A percentile compares a stretch with the other conserved stretches of the same genome.
Conservation (phyloP, 1,284 basidiomycete genomes). For the Mycena sp. region DNA sequence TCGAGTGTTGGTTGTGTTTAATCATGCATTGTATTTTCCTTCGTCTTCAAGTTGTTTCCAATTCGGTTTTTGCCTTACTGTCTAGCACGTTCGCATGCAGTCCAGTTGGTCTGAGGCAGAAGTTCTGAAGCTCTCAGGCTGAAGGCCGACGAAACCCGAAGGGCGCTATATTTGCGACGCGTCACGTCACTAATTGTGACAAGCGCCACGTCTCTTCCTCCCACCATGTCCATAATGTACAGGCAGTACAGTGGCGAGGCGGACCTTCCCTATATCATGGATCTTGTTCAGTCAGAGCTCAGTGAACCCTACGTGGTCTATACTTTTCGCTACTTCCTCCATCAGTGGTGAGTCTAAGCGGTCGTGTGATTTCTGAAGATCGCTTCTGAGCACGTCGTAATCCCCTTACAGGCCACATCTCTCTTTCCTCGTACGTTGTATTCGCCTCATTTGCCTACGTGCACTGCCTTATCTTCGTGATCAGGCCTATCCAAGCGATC, state of each 20-base stretch:
- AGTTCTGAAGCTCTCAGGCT: too few species aligned
- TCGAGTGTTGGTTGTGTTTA: too few species aligned
- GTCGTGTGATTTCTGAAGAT: slow-evolving; percentile 43
- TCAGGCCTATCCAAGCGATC: slow-evolving; percentile 68
- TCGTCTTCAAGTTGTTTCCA: too few species aligned
- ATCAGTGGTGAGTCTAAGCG: slow-evolving; percentile 79
- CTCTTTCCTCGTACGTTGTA: slow-evolving; percentile 81
- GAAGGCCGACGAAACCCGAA: not conserved
- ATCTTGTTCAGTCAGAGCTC: slow-evolving; percentile 90
- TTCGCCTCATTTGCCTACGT: not conserved
- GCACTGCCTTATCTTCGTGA: too few species aligned
- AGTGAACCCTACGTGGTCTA: slow-evolving; percentile 97
- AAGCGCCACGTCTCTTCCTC: slow-evolving; percentile 17
- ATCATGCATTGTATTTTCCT: too few species aligned
- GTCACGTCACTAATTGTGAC: not conserved
- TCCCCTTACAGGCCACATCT: slow-evolving; percentile 90
- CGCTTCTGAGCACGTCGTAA: slow-evolving; percentile 18
- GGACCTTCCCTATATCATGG: slow-evolving; percentile 85
- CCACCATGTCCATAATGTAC: slow-evolving; percentile 60
- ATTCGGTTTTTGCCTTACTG: too few species aligned
- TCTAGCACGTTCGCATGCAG: too few species aligned
- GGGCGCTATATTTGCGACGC: not conserved
- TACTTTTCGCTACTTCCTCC: slow-evolving; percentile 93
- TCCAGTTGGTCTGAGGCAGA: too few species aligned
- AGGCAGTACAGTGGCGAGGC: slow-evolving; percentile 79